phyloP scores from a whole-genome alignment of 108 stramenopile species.

The Schizochytrium sp. region DNA sequence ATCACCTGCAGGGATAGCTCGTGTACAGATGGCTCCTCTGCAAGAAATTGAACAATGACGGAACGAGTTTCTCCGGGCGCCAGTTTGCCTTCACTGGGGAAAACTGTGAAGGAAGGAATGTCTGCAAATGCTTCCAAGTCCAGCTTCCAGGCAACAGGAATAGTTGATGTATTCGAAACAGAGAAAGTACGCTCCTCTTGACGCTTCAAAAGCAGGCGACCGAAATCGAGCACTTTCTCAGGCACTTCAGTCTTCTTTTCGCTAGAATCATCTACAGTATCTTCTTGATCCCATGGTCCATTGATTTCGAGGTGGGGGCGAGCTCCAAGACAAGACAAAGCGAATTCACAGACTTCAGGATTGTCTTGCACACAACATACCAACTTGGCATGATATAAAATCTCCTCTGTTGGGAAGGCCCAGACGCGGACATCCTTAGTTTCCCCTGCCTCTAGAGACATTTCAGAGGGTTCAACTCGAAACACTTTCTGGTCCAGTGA shows the following conservation, averaged over 20 bases:
- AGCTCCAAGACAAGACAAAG: slow-evolving; percentile 68
- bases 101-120: slow-evolving; percentile 63
- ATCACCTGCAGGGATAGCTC: slow-evolving; percentile 64
- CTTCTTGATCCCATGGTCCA: slow-evolving; percentile 72
- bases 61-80: slow-evolving; percentile 62
- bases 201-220: slow-evolving; percentile 70
- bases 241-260: slow-evolving; percentile 12
- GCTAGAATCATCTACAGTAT: slow-evolving; percentile 2
- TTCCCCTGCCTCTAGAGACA: slow-evolving; percentile 74
- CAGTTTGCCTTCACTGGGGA: slow-evolving; percentile 67
- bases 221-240: slow-evolving; percentile 69
- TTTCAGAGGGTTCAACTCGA: slow-evolving; percentile 65
- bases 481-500: slow-evolving; percentile 49
- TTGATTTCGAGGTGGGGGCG: slow-evolving; percentile 63
- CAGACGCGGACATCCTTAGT: slow-evolving; percentile 74
- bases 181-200: slow-evolving; percentile 70
- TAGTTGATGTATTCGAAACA: slow-evolving; percentile 65
- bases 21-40: slow-evolving; percentile 67
- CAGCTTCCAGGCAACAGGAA: slow-evolving; percentile 70
- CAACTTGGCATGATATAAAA: slow-evolving; percentile 64
- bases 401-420: slow-evolving; percentile 71
- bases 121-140: slow-evolving; percentile 67
- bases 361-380: slow-evolving; percentile 67
- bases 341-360: slow-evolving; percentile 69
- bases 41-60: slow-evolving; percentile 68